Percentiles rank a stretch among this genome's conserved stretches.
phyloP scores from a whole-genome alignment of 768 basidiomycete species.

The Lepiota brunneoincarnata region DNA sequence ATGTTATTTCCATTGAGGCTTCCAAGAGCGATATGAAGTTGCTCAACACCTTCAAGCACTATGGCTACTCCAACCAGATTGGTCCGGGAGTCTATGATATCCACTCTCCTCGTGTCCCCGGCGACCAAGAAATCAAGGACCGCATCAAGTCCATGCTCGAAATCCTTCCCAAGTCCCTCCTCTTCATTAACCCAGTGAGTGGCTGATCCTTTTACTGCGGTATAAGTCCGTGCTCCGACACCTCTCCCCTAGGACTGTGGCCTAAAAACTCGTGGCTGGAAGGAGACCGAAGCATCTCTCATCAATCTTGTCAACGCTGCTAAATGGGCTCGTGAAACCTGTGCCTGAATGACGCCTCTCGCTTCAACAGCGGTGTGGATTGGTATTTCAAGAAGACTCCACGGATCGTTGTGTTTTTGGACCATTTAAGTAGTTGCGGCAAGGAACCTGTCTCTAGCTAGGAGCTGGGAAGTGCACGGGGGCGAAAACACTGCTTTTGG shows the following conservation, averaged over 20 bases:
- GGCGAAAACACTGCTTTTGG: conserved; percentile 32
- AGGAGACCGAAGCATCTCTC: conserved; percentile 92
- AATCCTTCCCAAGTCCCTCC: conserved; percentile 75
- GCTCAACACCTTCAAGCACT: conserved; percentile 89
- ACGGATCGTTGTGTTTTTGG: conserved; percentile 33
- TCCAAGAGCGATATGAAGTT: conserved; percentile 99
- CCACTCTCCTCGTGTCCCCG: conserved; percentile 97
- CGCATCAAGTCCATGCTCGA: conserved; percentile 82
- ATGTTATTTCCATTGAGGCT: conserved; percentile 98
- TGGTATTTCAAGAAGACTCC: conserved; percentile 50
- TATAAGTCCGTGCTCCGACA: conserved; percentile 1
- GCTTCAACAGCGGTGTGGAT: conserved; percentile 91
- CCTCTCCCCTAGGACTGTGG: conserved; percentile 71
- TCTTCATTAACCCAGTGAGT: conserved; percentile 86
- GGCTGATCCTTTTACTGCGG: neutral
- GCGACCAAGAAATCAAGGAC: conserved; percentile 90
- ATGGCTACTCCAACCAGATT: conserved; percentile 96
- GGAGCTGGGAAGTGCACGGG: conserved; percentile 15
- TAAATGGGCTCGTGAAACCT: conserved; percentile 86
- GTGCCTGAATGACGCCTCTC: conserved; percentile 62
- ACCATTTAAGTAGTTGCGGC: conserved; percentile 54
- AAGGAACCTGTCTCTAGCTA: conserved; percentile 20
- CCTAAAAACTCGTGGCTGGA: conserved; percentile 98
- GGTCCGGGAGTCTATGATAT: conserved; percentile 99
- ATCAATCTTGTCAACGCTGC: conserved; percentile 87